Conservation (phyloP, 1,284 basidiomycete species). For the Heterobasidion irregulare region DNA sequence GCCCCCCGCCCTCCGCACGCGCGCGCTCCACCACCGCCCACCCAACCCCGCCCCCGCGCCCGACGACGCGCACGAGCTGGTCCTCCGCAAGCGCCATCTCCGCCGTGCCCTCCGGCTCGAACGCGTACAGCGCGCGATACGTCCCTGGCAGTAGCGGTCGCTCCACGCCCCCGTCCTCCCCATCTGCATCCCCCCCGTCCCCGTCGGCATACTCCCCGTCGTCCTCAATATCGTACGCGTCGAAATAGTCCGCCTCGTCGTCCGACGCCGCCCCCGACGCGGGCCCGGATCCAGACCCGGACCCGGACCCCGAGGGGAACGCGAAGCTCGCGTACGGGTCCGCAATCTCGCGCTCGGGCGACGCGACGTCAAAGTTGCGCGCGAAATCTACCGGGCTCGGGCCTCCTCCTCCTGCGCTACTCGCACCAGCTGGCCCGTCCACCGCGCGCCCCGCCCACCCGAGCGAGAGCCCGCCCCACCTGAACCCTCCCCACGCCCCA, state of each 20-base stretch:
- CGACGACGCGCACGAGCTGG: constrained; percentile 58
- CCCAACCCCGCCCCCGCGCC: constrained; percentile 64
- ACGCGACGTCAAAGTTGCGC: constrained; percentile 33
- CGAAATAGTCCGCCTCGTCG: constrained; percentile 6
- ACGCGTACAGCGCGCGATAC: constrained; percentile 65
- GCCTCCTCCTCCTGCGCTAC: constrained; percentile 9
- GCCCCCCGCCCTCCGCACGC: constrained; percentile 21
- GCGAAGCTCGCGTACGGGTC: constrained; percentile 9
- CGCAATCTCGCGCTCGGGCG: constrained; percentile 24
- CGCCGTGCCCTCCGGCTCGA: constrained; percentile 64
- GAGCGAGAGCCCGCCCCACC: constrained; percentile 33
- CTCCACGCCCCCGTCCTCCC: constrained; percentile 8
- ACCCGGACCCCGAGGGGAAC: too few species aligned
- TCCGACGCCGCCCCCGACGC: neutral
- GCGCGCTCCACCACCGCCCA: constrained; percentile 57
- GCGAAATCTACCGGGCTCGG: constrained; percentile 40
- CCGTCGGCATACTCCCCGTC: constrained; percentile 12
- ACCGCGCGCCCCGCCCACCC: constrained; percentile 16
- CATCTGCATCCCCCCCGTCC: constrained; percentile 2
- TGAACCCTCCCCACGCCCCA: constrained; percentile 27
- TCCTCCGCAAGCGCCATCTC: constrained; percentile 72
- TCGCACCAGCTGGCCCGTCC: neutral
- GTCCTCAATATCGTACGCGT: neutral
- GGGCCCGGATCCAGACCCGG: too few species aligned
- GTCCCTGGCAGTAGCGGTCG: constrained; percentile 45